Evolutionary conservation across 169 alveolate genomes (phyloP), one percentile per base, ranked within the genome.

Genomic region (Cyclospora cayetanensis): DNA sequence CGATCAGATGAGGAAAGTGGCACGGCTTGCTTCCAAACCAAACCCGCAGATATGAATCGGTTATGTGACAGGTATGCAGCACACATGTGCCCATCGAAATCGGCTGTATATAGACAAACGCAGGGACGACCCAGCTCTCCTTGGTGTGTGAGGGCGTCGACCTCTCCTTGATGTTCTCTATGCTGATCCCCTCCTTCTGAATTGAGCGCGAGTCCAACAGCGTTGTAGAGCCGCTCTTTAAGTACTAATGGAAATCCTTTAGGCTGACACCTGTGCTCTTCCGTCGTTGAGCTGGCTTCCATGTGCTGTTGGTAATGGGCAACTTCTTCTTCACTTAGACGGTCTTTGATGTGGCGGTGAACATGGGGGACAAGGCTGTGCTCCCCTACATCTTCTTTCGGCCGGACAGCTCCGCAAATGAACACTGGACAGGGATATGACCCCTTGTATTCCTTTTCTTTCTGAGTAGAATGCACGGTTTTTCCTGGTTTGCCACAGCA

Each of bases 321-420:
- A 20, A 29, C 89, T 41, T 80, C 89, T 22, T 46, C 89, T 25
- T 46, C 70, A 3, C 76, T 80, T 11, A 80, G 89, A 27, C 46
- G 43, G 25, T 80, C 89, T 50, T 52, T 80, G n/a, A 80, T 63
- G 52, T 39, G 46, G 53, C 89, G 39, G 55, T 80, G 76, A 70
- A 80, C 89, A n/a, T 80, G 89, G 35, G 89, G 74, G 50, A 80
- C 29, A n/a, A 80, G 89, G 52, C n/a, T 80, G 89, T 34, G 89
- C 55, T 80, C 89, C 2, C 89, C 89, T 31, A 34, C 27, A 31
- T 27, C 53, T 74, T 80, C 89, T 34, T 80, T 46, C 35, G 89
- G 66, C 4, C 52, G 53, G 31, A 18, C 7, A 2, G 52, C 66
- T 80, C 89, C 89, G 29, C 89, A 80, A 15, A 80, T 53, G 89